phyloP scores from a whole-genome alignment of 1,139 yeast genomes.

The Hemisphaericaspora xylofermentans region DNA sequence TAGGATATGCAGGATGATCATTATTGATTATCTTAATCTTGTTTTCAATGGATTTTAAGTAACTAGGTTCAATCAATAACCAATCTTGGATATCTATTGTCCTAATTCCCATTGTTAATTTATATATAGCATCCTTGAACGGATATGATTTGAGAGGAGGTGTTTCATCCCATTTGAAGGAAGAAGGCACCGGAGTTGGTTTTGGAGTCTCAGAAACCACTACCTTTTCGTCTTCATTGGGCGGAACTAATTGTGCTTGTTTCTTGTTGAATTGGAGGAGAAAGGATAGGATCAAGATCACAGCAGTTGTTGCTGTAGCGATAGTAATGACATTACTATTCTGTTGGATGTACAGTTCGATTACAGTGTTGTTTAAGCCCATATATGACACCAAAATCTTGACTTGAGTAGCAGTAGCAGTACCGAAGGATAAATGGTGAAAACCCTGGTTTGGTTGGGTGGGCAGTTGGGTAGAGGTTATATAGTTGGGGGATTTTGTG shows the following conservation, averaged over 20 bases:
- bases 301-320: neutral
- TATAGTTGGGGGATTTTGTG: neutral
- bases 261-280: neutral
- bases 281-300: neutral
- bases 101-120: conserved; percentile 68
- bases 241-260: neutral
- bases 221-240: neutral
- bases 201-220: neutral
- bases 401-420: neutral
- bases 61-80: conserved; percentile 67
- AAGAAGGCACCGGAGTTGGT: conserved; percentile 1
- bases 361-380: neutral
- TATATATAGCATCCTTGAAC: conserved; percentile 34
- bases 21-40: conserved; percentile 43
- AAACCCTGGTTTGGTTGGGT: no score
- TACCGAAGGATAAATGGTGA: no score
- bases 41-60: conserved; percentile 43
- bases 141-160: conserved; percentile 21
- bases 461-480: no score
- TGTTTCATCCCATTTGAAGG: conserved; percentile 18
- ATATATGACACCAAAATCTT: neutral
- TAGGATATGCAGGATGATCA: conserved; percentile 36
- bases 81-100: conserved; percentile 58
- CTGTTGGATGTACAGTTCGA: conserved; percentile 1
- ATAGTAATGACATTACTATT: neutral